Conservation (phyloP, 768 basidiomycete genomes). For the Lyophyllum atratum region DNA sequence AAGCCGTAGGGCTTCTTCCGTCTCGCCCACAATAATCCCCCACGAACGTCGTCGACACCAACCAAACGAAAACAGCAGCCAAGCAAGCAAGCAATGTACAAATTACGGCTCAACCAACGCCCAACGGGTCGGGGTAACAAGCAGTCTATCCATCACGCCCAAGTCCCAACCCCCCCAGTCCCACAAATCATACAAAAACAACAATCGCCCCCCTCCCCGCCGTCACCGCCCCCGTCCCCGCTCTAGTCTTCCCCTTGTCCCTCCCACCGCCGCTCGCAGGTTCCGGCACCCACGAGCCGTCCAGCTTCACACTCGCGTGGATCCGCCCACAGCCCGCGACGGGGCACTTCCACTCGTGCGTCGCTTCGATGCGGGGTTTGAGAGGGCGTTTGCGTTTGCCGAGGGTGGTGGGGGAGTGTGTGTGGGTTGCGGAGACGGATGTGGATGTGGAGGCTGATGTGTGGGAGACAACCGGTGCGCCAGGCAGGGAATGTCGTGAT, state of each 20-base stretch:
- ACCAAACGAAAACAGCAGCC: too few species aligned
- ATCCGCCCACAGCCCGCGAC: constrained; percentile 53
- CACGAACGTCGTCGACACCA: too few species aligned
- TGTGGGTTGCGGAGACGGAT: neutral
- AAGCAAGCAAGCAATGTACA: too few species aligned
- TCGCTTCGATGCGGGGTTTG: constrained; percentile 45
- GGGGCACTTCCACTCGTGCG: constrained; percentile 66
- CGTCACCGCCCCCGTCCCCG: neutral
- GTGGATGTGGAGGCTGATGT: constrained; percentile 1
- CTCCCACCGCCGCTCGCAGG: constrained; percentile 8
- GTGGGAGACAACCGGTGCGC: constrained; percentile 1
- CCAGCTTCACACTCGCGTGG: constrained; percentile 60
- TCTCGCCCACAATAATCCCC: too few species aligned
- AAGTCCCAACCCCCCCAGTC: too few species aligned
- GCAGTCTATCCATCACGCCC: too few species aligned
- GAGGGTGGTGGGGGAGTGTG: constrained; percentile 1
- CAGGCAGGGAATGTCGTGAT: constrained; percentile 32
- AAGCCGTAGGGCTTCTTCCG: too few species aligned
- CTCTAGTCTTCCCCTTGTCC: constrained; percentile 14
- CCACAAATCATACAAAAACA: constrained; percentile 41
- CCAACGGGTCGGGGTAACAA: too few species aligned
- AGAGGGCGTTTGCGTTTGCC: constrained; percentile 22
- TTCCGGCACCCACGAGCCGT: constrained; percentile 64
- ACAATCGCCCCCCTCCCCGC: constrained; percentile 41
- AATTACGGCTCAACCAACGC: too few species aligned